Base-by-base conservation (phyloP, 1,284 basidiomycete genomes). In the Pulveroboletus sp. region DNA sequence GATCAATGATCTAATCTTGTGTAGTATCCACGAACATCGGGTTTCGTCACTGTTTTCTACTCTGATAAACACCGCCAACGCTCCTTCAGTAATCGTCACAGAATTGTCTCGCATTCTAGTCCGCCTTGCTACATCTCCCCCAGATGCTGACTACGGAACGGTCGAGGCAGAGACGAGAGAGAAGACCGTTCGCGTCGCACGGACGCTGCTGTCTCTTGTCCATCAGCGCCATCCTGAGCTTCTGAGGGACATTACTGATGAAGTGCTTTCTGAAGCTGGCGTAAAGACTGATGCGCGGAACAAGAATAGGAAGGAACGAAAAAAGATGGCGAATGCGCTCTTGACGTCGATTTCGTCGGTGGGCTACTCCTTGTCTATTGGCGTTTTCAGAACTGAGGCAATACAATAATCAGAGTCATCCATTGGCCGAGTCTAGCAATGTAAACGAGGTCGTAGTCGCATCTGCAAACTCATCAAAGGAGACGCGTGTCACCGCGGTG, bases 311-410 rank as follows among this genome's bases (percentile, higher is more conserved):
- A 76, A 77, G 44, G 75, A 73, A 36, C 60, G 72, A 26, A 75
- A 74, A 59, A 77, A 77, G 20, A 68, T 67, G 12, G 57, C 82
- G 3, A 81, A 85, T 47, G 79, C 83, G 39, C 65, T 87, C 24
- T 61, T 85, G 25, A 67, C 83, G 0, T 84, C 83, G 1, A 70
- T 89, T 25, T 80, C 84, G 18, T 67, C 83, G 57, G 86, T 86
- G 65, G 54, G 77, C 62, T 3, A 28, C 20, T 1, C 10, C 25
- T 29, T 17, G 11, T 39, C 4, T 26, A 15, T 40, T 33, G 11
- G 14, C n/a, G 9, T 43, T 25, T 39, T 36, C 22, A 43, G 8
- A 14, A 14, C 49, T 58, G 28, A 61, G 10, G 42, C 20, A 11
- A 15, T 11, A 20, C 24, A 22, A 29, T 58, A 2, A 3, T 18